Conservation (phyloP, 2,329 filamentous ascomycete genomes). For the Arachnopeziza araneosa region DNA sequence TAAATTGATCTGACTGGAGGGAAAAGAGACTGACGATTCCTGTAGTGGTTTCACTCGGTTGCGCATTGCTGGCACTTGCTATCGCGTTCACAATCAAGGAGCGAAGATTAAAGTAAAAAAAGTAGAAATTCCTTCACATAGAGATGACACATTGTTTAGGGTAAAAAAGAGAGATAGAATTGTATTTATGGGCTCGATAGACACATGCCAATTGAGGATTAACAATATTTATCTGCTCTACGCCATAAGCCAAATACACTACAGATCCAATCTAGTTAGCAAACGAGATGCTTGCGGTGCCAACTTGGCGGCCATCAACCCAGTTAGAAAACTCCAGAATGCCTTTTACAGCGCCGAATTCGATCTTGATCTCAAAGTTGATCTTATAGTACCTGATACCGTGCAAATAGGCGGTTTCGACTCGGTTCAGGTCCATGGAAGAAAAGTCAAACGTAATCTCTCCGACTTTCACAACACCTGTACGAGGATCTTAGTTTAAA, state of each 20-base stretch:
- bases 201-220: too few species aligned
- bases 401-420: neutral
- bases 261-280: too few species aligned
- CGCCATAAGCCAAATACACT: too few species aligned
- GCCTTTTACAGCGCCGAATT: neutral
- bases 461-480: neutral
- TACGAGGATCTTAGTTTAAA: too few species aligned
- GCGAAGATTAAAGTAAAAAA: neutral
- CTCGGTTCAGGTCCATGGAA: neutral
- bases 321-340: neutral
- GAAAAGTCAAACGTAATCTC: neutral
- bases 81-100: slow-evolving; percentile 4
- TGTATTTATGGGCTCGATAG: too few species aligned
- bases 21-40: neutral
- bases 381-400: neutral
- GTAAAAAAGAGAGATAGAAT: too few species aligned
- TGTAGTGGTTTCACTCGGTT: slow-evolving; percentile 11
- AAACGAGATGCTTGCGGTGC: neutral
- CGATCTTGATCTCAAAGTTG: neutral
- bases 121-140: neutral
- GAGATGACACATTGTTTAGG: neutral
- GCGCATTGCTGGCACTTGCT: slow-evolving; percentile 6
- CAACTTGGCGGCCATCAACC: neutral
- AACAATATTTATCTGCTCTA: too few species aligned
- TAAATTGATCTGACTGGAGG: neutral